These are phyloP conservation scores for Pachysandra terminalis DNA, from an alignment of 164 flowering plant species.

Conservation along the genomic window DNA sequence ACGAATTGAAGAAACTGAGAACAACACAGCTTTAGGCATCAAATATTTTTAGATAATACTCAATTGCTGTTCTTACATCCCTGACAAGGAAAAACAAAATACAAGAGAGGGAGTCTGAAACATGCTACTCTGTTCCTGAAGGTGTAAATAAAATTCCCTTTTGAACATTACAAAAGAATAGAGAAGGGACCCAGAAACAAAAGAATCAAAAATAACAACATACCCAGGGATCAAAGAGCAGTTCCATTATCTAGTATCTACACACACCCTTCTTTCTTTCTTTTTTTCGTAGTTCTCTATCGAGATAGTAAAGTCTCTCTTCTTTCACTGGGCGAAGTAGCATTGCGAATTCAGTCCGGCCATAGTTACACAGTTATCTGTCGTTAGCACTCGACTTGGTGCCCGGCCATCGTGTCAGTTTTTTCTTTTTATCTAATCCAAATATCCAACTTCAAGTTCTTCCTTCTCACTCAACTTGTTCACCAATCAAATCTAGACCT, in stretches of 20 bases:
- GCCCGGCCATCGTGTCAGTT: background rate
- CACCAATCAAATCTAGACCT: slow-evolving; percentile 85
- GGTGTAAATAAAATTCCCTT: slow-evolving; percentile 1
- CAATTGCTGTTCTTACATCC: background rate
- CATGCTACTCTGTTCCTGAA: background rate
- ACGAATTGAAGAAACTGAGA: background rate
- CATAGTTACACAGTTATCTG: too few relatives aligned
- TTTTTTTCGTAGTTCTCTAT: too few relatives aligned
- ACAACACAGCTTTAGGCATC: background rate
- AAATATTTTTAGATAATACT: background rate
- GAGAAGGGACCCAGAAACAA: slow-evolving; percentile 25
- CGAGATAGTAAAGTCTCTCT: background rate
- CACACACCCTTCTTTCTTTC: background rate
- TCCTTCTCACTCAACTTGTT: slow-evolving; percentile 52
- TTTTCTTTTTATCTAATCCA: background rate
- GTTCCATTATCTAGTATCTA: background rate
- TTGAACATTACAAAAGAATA: slow-evolving; percentile 39
- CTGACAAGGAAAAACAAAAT: background rate
- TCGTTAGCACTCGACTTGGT: background rate
- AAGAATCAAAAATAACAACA: slow-evolving; percentile 25
- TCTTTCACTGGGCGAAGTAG: background rate
- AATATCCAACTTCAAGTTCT: background rate
- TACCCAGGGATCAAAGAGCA: slow-evolving; percentile 8
- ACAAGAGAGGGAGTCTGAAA: slow-evolving; percentile 4
- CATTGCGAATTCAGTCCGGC: background rate